A percentile compares a stretch with the other conserved stretches of the same genome.
Conservation (phyloP, 2,329 filamentous ascomycete species). For the Trichoderma simmonsii region DNA sequence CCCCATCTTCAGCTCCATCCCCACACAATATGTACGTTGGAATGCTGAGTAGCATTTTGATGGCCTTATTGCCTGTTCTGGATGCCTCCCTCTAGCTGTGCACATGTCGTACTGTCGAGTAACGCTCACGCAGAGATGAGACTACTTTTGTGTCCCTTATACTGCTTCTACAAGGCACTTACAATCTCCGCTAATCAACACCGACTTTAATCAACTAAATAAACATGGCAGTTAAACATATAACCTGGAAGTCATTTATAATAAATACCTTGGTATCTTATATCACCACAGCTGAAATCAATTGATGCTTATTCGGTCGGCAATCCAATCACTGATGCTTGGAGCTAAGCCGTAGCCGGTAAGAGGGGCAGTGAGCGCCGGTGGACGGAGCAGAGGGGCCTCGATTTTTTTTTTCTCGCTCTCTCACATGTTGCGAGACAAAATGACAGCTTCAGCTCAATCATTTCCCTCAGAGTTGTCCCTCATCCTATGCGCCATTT, state of each 20-base stretch:
- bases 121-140: background rate
- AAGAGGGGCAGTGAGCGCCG: constrained; percentile 31
- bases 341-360: constrained; percentile 29
- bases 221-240: background rate
- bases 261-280: background rate
- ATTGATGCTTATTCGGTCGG: background rate
- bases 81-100: background rate
- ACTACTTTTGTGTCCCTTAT: background rate
- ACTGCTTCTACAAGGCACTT: background rate
- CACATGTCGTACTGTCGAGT: background rate
- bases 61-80: background rate
- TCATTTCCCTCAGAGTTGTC: background rate
- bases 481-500: background rate
- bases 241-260: background rate
- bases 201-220: background rate
- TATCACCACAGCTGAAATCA: background rate
- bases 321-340: background rate
- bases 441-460: background rate
- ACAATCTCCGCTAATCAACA: background rate
- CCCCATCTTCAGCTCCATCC: background rate
- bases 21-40: background rate
- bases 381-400: constrained; percentile 15
- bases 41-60: background rate
- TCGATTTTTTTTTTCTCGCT: constrained; percentile 13
- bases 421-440: background rate